phyloP scores from a whole-genome alignment of 305 asterid genomes.

The Solanum chacoense region DNA sequence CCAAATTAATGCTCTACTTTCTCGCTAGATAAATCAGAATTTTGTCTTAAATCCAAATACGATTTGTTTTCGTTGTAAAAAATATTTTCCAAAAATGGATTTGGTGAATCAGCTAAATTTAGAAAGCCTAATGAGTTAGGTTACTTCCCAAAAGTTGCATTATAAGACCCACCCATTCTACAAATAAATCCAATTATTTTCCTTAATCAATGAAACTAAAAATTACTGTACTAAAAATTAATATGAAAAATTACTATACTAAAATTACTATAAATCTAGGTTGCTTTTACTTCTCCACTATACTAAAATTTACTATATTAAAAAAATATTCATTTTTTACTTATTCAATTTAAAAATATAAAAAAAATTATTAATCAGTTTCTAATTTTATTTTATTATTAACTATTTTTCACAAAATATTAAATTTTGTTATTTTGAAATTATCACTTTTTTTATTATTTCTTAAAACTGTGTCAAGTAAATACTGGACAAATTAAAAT shows the following conservation, averaged over 20 bases:
- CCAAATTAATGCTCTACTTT: neutral
- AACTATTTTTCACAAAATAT: too few relatives aligned
- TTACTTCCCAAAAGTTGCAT: neutral
- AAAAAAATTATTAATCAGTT: too few relatives aligned
- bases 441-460: too few relatives aligned
- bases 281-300: neutral
- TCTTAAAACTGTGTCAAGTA: accelerated
- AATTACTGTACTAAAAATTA: too few relatives aligned
- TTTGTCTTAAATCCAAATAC: neutral
- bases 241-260: too few relatives aligned
- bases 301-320: neutral
- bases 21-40: neutral
- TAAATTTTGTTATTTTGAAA: too few relatives aligned
- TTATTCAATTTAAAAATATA: too few relatives aligned
- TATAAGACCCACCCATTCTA: neutral
- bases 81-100: neutral
- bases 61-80: neutral
- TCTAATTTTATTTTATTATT: too few relatives aligned
- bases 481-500: neutral
- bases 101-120: neutral
- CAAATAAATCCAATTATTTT: neutral
- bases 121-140: neutral
- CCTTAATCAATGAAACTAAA: neutral
- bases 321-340: too few relatives aligned
- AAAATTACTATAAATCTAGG: too few relatives aligned